Evolutionary conservation across 2,329 filamentous ascomycete genomes (phyloP), one percentile per base, ranked within the genome.

Genomic region (Alternaria longipes): DNA sequence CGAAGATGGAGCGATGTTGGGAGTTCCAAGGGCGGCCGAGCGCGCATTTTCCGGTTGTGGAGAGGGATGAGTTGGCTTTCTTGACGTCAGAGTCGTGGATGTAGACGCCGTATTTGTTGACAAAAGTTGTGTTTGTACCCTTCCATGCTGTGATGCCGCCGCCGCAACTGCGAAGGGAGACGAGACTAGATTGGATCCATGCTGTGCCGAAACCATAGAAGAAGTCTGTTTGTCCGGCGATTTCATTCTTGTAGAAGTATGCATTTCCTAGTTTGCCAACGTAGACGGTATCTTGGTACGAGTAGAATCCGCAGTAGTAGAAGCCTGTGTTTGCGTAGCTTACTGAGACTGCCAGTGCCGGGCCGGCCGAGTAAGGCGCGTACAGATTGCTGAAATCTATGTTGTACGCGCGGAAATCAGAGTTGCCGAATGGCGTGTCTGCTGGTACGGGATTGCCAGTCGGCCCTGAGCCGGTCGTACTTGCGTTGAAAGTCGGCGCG

Each of bases 61-160:
- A 66, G 1, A 82, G 69, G 11, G 80, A 81, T 3, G 70, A 40
- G 69, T 91, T 91, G 24, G 86, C 85, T 2, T 86, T 85, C 0
- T 81, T 74, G 4, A 89, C 81, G 3, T 78, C 77, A 0, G 85
- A 86, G 28, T 85, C 80, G 49, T 86, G 82, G 60, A 91, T 84
- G 73, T 91, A 91, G 1, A 87, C 85, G 8, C 89, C 89, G 73
- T 90, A 90, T 67, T 88, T 89, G 77, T 91, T 91, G 5, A 76
- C 73, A 53, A 87, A 89, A 0, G 87, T 89, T 0, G 88, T 90
- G 74, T 90, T 90, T 0, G 85, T 84, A 28, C 86, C 87, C 69
- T 91, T 91, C 89, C 89, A 91, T 0, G 89, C 89, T 0, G 87
- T 89, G 55, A 91, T 86, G 11, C 89, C 89, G 16, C 89, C 89